A percentile compares a stretch with the other conserved stretches of the same genome.
Evolutionary conservation across 192 early-diverging fungal species (phyloP).

Genomic region (Entomortierella parvispora): DNA sequence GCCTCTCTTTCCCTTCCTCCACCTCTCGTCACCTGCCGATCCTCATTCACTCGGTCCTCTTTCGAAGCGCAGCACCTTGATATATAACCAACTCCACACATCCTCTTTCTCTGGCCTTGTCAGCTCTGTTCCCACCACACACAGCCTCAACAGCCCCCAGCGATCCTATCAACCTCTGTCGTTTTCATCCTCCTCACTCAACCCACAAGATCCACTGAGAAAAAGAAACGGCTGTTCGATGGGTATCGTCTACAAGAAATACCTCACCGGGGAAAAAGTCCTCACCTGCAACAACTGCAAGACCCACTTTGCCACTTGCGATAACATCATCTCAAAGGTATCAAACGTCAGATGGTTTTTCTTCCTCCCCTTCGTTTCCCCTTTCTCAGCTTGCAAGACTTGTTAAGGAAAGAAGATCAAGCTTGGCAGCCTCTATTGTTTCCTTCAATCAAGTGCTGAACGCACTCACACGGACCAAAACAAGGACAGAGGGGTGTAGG

Average conservation of each 20-base stretch:
- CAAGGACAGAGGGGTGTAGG: neutral
- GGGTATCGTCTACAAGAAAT: conserved; percentile 63
- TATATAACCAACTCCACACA: neutral
- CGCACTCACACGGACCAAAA: neutral
- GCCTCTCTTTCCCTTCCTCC: neutral
- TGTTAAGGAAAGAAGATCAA: neutral
- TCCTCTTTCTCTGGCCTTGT: neutral
- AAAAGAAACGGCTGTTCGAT: conserved; percentile 28
- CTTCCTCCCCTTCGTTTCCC: neutral
- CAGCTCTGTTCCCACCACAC: neutral
- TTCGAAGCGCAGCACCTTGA: too few relatives aligned
- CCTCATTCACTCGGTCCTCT: neutral
- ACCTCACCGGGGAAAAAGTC: conserved; percentile 55
- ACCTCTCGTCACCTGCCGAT: neutral
- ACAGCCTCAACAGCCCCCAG: neutral
- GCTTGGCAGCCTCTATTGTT: too few relatives aligned
- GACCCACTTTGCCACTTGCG: conserved; percentile 61
- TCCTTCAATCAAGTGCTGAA: neutral
- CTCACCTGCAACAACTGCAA: conserved; percentile 60
- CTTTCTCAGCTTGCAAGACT: too few relatives aligned
- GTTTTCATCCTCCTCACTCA: neutral
- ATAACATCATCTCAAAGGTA: conserved; percentile 63
- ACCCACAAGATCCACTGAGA: neutral
- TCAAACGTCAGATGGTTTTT: neutral
- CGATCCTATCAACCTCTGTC: neutral